These are phyloP conservation scores for Willaertia magna DNA, from an alignment of 208 protist genomes.

Conservation along the genomic window DNA sequence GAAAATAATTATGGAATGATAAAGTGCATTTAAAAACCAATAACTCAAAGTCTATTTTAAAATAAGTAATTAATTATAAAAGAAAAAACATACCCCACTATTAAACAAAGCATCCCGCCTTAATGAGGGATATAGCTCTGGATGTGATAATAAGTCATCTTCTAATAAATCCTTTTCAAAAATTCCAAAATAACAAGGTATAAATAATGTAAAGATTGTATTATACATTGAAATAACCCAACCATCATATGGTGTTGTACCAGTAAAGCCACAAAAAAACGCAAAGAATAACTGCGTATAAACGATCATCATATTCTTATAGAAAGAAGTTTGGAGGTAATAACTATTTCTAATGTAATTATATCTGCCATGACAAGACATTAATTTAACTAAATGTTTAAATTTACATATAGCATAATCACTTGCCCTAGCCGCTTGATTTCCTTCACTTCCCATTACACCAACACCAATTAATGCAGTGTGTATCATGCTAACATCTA, in stretches of 20 bases:
- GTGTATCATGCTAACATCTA: conserved; percentile 78
- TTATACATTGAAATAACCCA: conserved; percentile 74
- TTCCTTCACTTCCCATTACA: conserved; percentile 85
- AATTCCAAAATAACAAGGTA: conserved; percentile 69
- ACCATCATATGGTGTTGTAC: conserved; percentile 62
- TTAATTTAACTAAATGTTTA: conserved; percentile 69
- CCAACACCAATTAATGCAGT: conserved; percentile 78
- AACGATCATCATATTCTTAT: conserved; percentile 86
- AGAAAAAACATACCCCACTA: neutral
- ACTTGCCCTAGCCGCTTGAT: conserved; percentile 70
- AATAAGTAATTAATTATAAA: too few species aligned
- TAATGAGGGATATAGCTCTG: neutral
- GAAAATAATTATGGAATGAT: neutral
- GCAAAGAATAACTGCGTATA: conserved; percentile 70
- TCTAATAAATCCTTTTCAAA: conserved; percentile 75
- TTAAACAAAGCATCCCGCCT: neutral
- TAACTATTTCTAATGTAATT: conserved; percentile 73
- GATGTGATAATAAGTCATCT: conserved; percentile 30
- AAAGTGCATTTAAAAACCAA: neutral
- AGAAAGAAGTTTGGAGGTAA: conserved; percentile 86
- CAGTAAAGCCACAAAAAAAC: conserved; percentile 70
- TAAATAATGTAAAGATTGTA: conserved; percentile 60
- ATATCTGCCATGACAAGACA: conserved; percentile 85
- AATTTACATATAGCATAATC: conserved; percentile 88
- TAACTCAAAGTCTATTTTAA: too few species aligned